phyloP scores from a whole-genome alignment of 2,329 filamentous ascomycete genomes.

The Calonectria crousiana region DNA sequence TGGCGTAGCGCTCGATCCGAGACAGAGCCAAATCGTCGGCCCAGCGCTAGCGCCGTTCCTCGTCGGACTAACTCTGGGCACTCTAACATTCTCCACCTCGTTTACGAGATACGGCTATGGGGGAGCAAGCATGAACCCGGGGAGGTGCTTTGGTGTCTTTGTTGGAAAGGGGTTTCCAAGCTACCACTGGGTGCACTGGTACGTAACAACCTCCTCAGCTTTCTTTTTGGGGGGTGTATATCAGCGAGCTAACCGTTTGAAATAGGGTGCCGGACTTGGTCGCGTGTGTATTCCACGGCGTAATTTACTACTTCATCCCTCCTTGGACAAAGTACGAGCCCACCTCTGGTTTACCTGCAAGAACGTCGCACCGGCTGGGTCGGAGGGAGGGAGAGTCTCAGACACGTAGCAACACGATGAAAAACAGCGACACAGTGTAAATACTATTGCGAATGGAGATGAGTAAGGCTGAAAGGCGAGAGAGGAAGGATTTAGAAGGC shows the following conservation, averaged over 20 bases:
- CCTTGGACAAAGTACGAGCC: slow-evolving; percentile 28
- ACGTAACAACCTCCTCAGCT: background rate
- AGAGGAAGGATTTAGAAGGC: background rate
- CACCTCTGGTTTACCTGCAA: background rate
- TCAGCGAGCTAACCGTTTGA: background rate
- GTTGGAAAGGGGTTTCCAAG: slow-evolving; percentile 37
- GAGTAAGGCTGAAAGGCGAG: background rate
- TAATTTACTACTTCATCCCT: slow-evolving; percentile 34
- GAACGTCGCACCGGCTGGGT: background rate
- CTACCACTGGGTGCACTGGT: slow-evolving; percentile 46
- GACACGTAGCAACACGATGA: background rate
- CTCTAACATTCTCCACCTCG: slow-evolving; percentile 51
- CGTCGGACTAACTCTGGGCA: slow-evolving; percentile 56
- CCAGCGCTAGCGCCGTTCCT: slow-evolving; percentile 62
- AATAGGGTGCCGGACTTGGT: slow-evolving; percentile 28
- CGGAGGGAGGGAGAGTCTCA: background rate
- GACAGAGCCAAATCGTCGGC: slow-evolving; percentile 62
- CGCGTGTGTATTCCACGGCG: slow-evolving; percentile 32
- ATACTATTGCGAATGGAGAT: background rate
- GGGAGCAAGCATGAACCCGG: slow-evolving; percentile 36
- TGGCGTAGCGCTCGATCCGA: slow-evolving; percentile 65
- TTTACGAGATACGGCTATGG: slow-evolving; percentile 43
- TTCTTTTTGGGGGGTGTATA: fast-evolving
- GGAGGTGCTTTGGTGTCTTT: slow-evolving; percentile 38
- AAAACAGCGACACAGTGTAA: background rate